Evolutionary conservation across 2,329 filamentous ascomycete species (phyloP), one percentile per base, ranked within the genome.

Genomic region (Trematosphaeria pertusa): DNA sequence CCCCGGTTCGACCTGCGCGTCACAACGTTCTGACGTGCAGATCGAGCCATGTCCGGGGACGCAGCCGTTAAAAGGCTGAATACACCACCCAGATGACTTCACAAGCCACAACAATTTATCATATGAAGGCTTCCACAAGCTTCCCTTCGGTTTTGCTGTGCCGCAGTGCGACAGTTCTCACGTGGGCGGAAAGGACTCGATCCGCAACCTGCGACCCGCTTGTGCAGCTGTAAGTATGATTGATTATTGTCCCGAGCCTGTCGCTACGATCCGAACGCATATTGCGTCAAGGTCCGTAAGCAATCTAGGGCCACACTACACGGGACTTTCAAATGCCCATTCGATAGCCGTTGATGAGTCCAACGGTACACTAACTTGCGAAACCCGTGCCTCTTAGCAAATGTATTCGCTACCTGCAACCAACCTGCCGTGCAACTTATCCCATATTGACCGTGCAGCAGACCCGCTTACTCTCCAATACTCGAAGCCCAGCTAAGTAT

Each of bases 61-160:
- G n/a, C n/a, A n/a, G n/a, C n/a, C n/a, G n/a, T n/a, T n/a, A n/a
- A n/a, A 36, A 44, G 43, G 39, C 48, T 48, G 36, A 53, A 40
- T 48, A 34, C 5, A 35, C 18, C 14, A 17, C 10, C 19, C 19
- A 46, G 32, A 35, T 42, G 20, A 18, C 30, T 20, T 45, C 22
- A 31, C 31, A 39, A 45, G 39, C 51, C 43, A 46, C 42, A 39
- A 22, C 41, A 50, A 50, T 49, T 20, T 34, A 45, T 42, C 21
- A 40, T 45, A 52, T 41, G 37, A 46, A 44, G 34, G 10, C 7
- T 24, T 47, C 22, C 17, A 15, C 41, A 28, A 17, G n/a, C 15
- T n/a, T 15, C 28, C 21, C 11, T 17, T 32, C 36, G 36, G 22
- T 20, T 34, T 31, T 37, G 6, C 34, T 45, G 42, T 44, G 46